Evolutionary conservation across 805 yeast genomes (phyloP).

Genomic region (Barnettozyma vustinii): DNA sequence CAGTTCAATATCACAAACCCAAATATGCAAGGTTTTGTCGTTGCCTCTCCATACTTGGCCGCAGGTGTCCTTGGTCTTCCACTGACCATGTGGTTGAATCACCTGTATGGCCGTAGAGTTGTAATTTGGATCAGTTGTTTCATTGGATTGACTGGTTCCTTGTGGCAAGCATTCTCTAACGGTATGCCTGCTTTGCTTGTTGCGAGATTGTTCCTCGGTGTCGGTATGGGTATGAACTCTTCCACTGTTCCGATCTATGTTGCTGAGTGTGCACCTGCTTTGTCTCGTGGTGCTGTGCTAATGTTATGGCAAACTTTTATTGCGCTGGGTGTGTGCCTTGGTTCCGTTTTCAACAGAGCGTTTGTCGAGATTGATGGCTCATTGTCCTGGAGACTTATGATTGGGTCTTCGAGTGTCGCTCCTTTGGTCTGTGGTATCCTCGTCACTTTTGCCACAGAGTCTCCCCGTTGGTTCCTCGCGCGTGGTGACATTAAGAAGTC

Average conservation of each 20-base stretch:
- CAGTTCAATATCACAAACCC: constrained; percentile 38
- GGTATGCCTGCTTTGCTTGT: constrained; percentile 57
- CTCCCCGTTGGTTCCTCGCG: constrained; percentile 65
- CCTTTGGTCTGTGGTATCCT: constrained; percentile 47
- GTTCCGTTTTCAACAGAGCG: constrained; percentile 54
- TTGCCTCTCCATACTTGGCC: constrained; percentile 62
- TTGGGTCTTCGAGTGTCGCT: constrained; percentile 59
- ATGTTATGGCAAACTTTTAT: constrained; percentile 74
- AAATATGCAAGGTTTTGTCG: constrained; percentile 51
- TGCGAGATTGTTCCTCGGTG: constrained; percentile 54
- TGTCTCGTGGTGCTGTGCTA: constrained; percentile 57
- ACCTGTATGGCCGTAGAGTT: constrained; percentile 52
- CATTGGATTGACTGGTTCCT: constrained; percentile 52
- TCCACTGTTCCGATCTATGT: constrained; percentile 65
- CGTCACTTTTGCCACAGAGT: constrained; percentile 58
- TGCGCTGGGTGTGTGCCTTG: constrained; percentile 69
- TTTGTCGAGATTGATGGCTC: constrained; percentile 43
- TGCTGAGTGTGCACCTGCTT: constrained; percentile 57
- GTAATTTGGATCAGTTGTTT: constrained; percentile 53
- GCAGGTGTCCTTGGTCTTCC: constrained; percentile 53
- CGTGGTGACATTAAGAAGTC: constrained; percentile 46
- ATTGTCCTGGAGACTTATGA: constrained; percentile 60
- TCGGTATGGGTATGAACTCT: constrained; percentile 63
- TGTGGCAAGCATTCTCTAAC: constrained; percentile 60
- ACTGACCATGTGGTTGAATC: constrained; percentile 47